A percentile compares a stretch with the other conserved stretches of the same genome.
Conservation (phyloP, 2,329 filamentous ascomycete species). For the Geosmithia morbida region DNA sequence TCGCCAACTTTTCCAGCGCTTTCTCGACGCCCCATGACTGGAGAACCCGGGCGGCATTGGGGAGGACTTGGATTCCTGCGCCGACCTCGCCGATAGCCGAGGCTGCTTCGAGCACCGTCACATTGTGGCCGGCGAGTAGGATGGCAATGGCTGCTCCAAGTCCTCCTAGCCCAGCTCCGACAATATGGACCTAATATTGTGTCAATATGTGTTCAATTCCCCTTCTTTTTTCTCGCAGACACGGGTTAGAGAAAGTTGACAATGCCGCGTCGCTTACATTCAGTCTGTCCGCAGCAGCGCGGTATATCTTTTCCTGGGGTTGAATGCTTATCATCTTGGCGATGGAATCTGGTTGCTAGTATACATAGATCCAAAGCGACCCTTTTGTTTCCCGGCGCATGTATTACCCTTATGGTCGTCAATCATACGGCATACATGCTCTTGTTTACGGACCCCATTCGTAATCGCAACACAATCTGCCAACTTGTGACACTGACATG, state of each 20-base stretch:
- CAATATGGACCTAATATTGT: conserved; percentile 4
- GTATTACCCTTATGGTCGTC: neutral
- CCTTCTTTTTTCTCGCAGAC: neutral
- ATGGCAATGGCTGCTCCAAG: conserved; percentile 10
- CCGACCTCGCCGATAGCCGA: conserved; percentile 11
- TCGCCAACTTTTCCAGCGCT: conserved; percentile 6
- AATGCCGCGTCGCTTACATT: neutral
- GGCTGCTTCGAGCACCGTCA: conserved; percentile 11
- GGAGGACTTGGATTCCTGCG: conserved; percentile 11
- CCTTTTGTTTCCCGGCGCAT: neutral
- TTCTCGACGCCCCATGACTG: conserved; percentile 10
- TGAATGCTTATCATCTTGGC: neutral
- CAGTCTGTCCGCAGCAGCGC: neutral
- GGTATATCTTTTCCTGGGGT: neutral
- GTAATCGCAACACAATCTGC: neutral
- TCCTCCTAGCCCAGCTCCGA: conserved; percentile 12
- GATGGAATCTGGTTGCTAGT: neutral
- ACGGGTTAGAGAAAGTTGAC: neutral
- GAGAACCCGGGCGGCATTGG: conserved; percentile 9
- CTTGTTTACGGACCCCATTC: no score
- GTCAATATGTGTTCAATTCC: no score
- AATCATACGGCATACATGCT: neutral
- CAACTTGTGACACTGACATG: neutral
- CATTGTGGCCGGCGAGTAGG: conserved; percentile 9
- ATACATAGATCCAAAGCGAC: neutral